Base-by-base conservation (phyloP, 164 flowering plant species). In the Saururus chinensis region DNA sequence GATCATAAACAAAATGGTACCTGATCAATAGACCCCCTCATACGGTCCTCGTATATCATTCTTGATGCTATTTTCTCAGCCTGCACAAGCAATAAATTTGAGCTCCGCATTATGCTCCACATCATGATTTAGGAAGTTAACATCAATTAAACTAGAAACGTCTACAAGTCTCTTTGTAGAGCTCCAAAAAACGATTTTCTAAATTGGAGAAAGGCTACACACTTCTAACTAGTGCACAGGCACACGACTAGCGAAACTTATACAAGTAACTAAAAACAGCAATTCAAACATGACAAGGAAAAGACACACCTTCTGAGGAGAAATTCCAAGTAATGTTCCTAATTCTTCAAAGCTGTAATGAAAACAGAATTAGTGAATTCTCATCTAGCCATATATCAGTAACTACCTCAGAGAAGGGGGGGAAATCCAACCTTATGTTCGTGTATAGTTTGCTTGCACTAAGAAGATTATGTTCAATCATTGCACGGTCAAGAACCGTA, bases 11-110 rank as follows among this genome's bases (percentile, higher is more conserved):
- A 30, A 30, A 30, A 2, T 30, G 37, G 37, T 30, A 87, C 98
- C 97, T 93, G 99, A 79, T 95, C 99, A 76, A 95, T 95, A 30
- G 99, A 95, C 51, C 99, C 99, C 69, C 87, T 83, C 99, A 91
- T 95, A 73, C 97, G 82, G 68, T 95, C 99, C 66, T 95, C 97
- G 53, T 64, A 87, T 20, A 91, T 89, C 97, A 95, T 95, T 73
- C 82, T 81, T 54, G 99, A 95, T 60, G 99, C 97, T 67, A 91
- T 95, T 82, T 91, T 95, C 82, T 95, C 97, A 23, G 97, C 99
- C 99, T 93, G 82, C 66, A 68, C 71, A 62, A 57, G 53, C 49
- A 30, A 30, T 45, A 9, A 45, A 17, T 45, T 45, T 17, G 17
- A 17, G 49, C 14, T 45, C 14, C 49, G 0, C 49, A 56, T 13